Evolutionary conservation across 257 asterid species (phyloP), one percentile per base, ranked within the genome.

Genomic region (Cruciata laevipes): DNA sequence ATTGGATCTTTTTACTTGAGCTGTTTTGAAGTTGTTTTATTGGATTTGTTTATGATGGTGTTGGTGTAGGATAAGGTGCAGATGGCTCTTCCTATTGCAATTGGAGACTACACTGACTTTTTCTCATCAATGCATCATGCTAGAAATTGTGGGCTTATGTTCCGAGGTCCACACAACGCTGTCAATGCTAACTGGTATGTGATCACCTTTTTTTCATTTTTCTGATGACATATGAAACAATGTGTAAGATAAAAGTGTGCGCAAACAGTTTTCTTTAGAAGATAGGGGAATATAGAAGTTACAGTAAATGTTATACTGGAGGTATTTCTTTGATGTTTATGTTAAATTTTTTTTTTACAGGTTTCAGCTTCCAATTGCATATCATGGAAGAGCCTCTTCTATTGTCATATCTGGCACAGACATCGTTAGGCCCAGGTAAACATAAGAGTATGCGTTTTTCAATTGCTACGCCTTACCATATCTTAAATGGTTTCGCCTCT

Each of bases 371-470:
- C 98, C 98, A 69, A 89, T 88, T 70, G 98, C 96, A 55, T 93
- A 93, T 81, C 98, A 93, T 81, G 98, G 98, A 66, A 90, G 98
- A 76, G 97, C 97, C 61, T 93, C 98, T 40, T 93, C 97, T 57
- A 71, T 93, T 74, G 97, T 93, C 77, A 71, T 90, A 74, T 89
- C 97, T 68, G 97, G 98, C 78, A 90, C 98, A 62, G 86, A 93
- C 74, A 82, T 90, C 74, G 71, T 82, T 35, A 82, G 99, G 69
- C 99, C 99, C 85, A 94, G 95, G 99, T 94, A 75, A 71, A 53
- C 61, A n/a, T 18, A 25, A 66, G 27, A 44, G 53, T 44, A 47
- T 47, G 31, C 20, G 11, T 37, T 7, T 59, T 65, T 31, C 20
- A 16, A 68, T 3, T 12, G 44, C 57, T 30, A 24, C 11, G 44